Evolutionary conservation across 2,329 filamentous ascomycete species (phyloP), one percentile per base, ranked within the genome.

Genomic region (Colletotrichum euphorbiae): DNA sequence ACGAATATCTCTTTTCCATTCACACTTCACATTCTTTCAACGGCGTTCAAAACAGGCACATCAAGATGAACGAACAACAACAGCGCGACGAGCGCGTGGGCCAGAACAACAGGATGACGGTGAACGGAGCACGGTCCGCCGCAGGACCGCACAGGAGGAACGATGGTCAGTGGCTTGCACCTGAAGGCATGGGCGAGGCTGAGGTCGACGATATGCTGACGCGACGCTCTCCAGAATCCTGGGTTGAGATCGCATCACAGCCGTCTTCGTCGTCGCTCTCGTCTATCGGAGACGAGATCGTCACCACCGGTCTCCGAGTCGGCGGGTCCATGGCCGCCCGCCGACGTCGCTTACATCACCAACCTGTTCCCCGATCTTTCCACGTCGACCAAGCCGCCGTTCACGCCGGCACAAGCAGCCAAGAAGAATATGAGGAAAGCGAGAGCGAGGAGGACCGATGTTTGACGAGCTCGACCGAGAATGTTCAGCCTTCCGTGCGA

Each of bases 341-440:
- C 67, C 89, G 91, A 62, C 78, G 84, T 62, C 85, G 86, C 51
- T 73, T 80, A 59, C 78, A 83, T 62, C 66, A 69, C 40, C 66
- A 79, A 60, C 76, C 73, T 33, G 74, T 74, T 70, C 74, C 74
- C 6, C 72, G 72, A 9, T 74, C 75, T 36, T 81, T 79, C 61
- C 79, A 82, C 24, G 72, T 78, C 46, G 75, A 74, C 64, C 80
- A 81, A 50, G 80, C 81, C 24, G 77, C 80, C 33, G 75, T 80
- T 42, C 81, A 81, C 21, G 75, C 79, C 60, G 82, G 80, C 52
- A 82, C 84, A 36, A 97, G 93, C 79, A 97, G 94, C 75, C 93
- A 97, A 77, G 94, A 97, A 73, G 94, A 97, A 80, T 97, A 97
- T 74, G 93, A 97, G 38, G 94, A 97, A 82, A 97, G 92, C 70